These are phyloP conservation scores for Inosperma sp. DNA, from an alignment of 768 basidiomycete genomes.

Conservation along the genomic window DNA sequence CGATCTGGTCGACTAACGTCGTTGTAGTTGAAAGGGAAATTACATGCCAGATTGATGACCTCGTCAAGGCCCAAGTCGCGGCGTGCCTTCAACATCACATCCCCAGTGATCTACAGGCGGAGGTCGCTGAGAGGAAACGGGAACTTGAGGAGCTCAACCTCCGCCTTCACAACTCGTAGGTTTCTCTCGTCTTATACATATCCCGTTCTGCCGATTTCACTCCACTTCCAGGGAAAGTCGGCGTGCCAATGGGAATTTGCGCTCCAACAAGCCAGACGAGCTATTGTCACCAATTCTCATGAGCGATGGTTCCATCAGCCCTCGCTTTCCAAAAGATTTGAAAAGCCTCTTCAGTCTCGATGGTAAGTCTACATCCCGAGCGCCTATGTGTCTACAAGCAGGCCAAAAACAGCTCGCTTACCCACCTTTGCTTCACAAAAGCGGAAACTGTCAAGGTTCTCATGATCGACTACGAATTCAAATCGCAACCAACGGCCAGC, in stretches of 20 bases:
- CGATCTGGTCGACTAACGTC: conserved; percentile 5
- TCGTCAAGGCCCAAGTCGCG: conserved; percentile 49
- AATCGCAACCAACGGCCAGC: conserved; percentile 31
- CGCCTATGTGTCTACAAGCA: background rate
- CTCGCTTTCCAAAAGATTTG: conserved; percentile 48
- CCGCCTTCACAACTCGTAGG: conserved; percentile 55
- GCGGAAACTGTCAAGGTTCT: conserved; percentile 32
- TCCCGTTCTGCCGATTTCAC: background rate
- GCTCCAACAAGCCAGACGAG: conserved; percentile 37
- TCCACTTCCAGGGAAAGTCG: conserved; percentile 47
- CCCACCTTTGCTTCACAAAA: conserved; percentile 12
- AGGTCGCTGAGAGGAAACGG: conserved; percentile 40
- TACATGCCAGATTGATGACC: conserved; percentile 42
- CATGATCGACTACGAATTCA: conserved; percentile 36
- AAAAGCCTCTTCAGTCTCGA: conserved; percentile 48
- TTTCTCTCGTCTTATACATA: conserved; percentile 5
- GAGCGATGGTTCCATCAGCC: conserved; percentile 43
- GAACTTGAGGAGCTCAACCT: conserved; percentile 45
- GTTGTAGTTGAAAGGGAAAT: conserved; percentile 45
- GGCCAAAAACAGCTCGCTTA: too few relatives aligned
- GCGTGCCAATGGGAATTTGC: conserved; percentile 46
- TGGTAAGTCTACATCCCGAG: conserved; percentile 31
- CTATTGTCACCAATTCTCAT: conserved; percentile 45
- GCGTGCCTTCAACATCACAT: conserved; percentile 44
- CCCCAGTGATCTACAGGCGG: conserved; percentile 44